Base-by-base conservation (phyloP, 208 protist genomes). In the Wallacemonas sp. region DNA sequence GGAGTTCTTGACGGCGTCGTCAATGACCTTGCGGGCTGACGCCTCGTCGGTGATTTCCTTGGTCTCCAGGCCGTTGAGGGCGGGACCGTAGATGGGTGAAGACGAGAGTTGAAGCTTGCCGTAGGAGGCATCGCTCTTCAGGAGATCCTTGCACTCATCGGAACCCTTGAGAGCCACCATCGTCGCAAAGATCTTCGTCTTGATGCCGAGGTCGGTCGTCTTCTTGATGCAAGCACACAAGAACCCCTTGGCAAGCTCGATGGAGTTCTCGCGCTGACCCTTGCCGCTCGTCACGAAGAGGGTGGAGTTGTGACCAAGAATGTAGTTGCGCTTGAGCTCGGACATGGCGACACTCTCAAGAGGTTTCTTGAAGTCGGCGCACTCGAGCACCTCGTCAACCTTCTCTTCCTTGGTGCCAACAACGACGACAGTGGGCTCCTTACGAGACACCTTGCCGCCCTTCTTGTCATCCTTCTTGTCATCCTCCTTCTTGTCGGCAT, bases 61-160 rank as follows among this genome's bases (percentile, higher is more conserved):
- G 22, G 54, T 66, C 29, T 60, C 71, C 17, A 88, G 66, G 44
- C 73, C 77, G 60, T 67, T 72, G 38, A 92, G 37, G 12, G 77
- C 74, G 15, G 86, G 82, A 39, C 86, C 86, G 67, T 85, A 92
- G 17, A 92, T 69, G 22, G 86, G 86, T 21, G 82, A 89, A 3
- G 79, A 87, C 5, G 73, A 62, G 32, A 88, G 68, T 46, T 70
- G 63, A 21, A 89, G 54, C 58, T 73, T 71, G 54, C 54, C 74
- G 66, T 86, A 81, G 27, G 54, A 52, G 29, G 76, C 68, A 29
- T 48, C 78, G 42, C 70, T 63, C 68, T 92, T 89, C 19, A 88
- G 68, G 38, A 92, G 66, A 37, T 92, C 86, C 65, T 73, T 78
- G 30, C 58, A 76, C 53, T 79, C 60, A 24, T 78, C 68, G 37